Evolutionary conservation across 1,139 yeast species (phyloP), one percentile per base, ranked within the genome.

Genomic region (Yamadazyma jaroonii): DNA sequence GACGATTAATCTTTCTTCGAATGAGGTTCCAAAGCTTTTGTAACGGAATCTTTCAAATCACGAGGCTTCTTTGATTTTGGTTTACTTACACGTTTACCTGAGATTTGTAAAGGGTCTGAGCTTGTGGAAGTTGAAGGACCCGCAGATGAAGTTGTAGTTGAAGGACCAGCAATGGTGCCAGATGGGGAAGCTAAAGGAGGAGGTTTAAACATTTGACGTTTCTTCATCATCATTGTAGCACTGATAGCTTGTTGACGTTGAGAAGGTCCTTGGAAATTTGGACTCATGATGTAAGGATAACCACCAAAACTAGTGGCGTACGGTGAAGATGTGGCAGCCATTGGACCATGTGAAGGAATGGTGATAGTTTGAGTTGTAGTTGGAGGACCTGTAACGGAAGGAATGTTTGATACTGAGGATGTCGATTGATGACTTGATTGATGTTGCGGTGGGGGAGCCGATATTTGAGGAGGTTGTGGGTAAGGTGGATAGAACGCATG

Each of bases 161-260:
- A 17, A 17, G 20, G 6, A 17, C 20, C 6, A 17, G 20, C 20
- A 17, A 17, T 17, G 6, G 20, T 6, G 6, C 20, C 20, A 4
- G 20, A 17, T 25, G 27, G 27, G 6, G 27, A 25, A 5, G 27
- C 12, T 25, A 25, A 17, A 15, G 31, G 15, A 11, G 37, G 35
- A 15, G 31, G 38, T 17, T 39, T 39, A 25, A 46, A 35, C 46
- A 45, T 38, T 37, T 46, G 49, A 27, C 35, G 40, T 35, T 46
- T 45, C 35, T 47, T 47, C 36, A 32, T 42, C 50, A 46, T 47
- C 49, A 47, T 46, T 11, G 38, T 37, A 9, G 49, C 44, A 41
- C 47, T 42, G 14, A 46, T 41, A 6, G 44, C 34, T 29, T 47
- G 50, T 37, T 47, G 50, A 10, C 50, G 39, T 10, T 37, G 36